Percentiles rank a stretch among this genome's conserved stretches.
Evolutionary conservation across 768 basidiomycete species (phyloP).

Genomic region (Hortiboletus campestris): DNA sequence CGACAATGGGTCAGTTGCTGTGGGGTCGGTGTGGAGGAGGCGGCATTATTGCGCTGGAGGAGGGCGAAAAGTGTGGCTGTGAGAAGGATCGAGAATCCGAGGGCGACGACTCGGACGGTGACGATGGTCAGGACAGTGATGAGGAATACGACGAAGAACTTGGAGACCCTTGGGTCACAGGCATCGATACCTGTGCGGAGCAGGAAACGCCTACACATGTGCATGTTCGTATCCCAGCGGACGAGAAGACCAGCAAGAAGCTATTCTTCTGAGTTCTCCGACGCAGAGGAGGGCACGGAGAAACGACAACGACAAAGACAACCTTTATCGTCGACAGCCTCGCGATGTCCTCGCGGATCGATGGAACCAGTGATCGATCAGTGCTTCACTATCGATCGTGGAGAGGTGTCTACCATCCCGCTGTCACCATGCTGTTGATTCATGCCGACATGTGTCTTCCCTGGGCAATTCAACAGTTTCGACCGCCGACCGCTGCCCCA

Average conservation of each 20-base stretch:
- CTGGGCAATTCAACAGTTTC: neutral
- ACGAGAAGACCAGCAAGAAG: slow-evolving; percentile 72
- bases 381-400: neutral
- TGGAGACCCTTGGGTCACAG: slow-evolving; percentile 87
- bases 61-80: slow-evolving; percentile 63
- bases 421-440: neutral
- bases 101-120: slow-evolving; percentile 35
- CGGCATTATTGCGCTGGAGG: slow-evolving; percentile 52
- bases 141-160: slow-evolving; percentile 63
- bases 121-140: slow-evolving; percentile 19
- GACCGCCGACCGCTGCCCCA: neutral
- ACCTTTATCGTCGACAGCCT: slow-evolving; percentile 6
- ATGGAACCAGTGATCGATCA: slow-evolving; percentile 16
- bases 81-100: slow-evolving; percentile 34
- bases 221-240: slow-evolving; percentile 71
- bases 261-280: slow-evolving; percentile 58
- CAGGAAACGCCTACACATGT: slow-evolving; percentile 51
- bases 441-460: neutral
- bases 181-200: slow-evolving; percentile 64
- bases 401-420: neutral
- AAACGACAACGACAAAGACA: neutral
- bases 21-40: slow-evolving; percentile 75
- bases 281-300: neutral
- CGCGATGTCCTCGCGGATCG: slow-evolving; percentile 13
- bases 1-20: slow-evolving; percentile 89